Evolutionary conservation across 2,329 filamentous ascomycete species (phyloP).

Genomic region (Ascochyta fabae): DNA sequence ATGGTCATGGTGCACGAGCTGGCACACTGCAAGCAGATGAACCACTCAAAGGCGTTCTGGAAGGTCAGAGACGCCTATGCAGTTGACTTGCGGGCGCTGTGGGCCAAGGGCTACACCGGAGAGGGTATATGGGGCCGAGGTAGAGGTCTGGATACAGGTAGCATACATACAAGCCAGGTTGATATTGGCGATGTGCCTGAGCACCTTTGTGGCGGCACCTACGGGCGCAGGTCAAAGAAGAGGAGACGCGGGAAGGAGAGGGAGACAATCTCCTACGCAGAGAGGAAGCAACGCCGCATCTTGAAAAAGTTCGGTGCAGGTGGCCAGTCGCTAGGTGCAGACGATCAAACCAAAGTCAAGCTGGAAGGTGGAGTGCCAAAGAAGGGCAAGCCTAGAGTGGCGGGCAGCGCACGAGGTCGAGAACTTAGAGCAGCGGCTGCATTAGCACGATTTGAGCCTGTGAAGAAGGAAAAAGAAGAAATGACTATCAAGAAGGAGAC

Average conservation of each 20-base stretch:
- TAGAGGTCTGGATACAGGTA: slow-evolving; percentile 61
- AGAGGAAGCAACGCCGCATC: slow-evolving; percentile 74
- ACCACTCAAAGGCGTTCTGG: slow-evolving; percentile 84
- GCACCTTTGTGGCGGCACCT: slow-evolving; percentile 83
- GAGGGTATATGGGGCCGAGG: slow-evolving; percentile 86
- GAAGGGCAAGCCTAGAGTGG: slow-evolving; percentile 73
- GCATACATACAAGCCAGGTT: slow-evolving; percentile 31
- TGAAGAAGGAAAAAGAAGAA: slow-evolving; percentile 52
- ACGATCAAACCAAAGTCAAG: slow-evolving; percentile 68
- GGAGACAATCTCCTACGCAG: slow-evolving; percentile 68
- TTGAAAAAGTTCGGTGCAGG: slow-evolving; percentile 77
- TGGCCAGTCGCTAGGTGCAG: slow-evolving; percentile 72
- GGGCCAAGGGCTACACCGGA: slow-evolving; percentile 74
- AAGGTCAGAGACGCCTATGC: slow-evolving; percentile 76
- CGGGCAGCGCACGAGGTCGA: slow-evolving; percentile 74
- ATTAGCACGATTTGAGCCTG: slow-evolving; percentile 70
- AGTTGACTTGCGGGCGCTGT: slow-evolving; percentile 72
- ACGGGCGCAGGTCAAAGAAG: slow-evolving; percentile 62
- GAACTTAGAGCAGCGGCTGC: slow-evolving; percentile 80
- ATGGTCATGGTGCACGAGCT: slow-evolving; percentile 97
- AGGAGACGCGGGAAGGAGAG: slow-evolving; percentile 53
- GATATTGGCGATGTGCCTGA: slow-evolving; percentile 50
- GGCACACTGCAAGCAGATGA: slow-evolving; percentile 91
- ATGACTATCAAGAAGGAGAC: slow-evolving; percentile 44
- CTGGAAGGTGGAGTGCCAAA: slow-evolving; percentile 70